A percentile compares a stretch with the other conserved stretches of the same genome.
These are phyloP conservation scores for Pistacia vera DNA, from an alignment of 345 rosid genomes.

Conservation along the genomic window DNA sequence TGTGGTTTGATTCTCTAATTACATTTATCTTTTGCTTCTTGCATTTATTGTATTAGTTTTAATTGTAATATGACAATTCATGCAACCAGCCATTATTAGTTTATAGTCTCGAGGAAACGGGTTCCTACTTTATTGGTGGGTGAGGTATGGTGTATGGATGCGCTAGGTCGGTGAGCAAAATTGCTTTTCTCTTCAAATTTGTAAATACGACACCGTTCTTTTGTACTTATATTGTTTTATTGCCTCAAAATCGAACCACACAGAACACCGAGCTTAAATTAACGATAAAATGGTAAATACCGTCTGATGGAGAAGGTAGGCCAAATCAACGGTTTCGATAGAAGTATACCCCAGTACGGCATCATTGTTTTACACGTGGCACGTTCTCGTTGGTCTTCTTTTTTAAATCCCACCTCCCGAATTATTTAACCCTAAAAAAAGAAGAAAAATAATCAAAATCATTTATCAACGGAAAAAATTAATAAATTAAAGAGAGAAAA, in stretches of 20 bases:
- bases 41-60: no score
- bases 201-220: conserved; percentile 21
- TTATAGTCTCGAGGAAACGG: conserved; percentile 3
- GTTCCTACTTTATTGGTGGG: conserved; percentile 2
- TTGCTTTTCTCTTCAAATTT: background rate
- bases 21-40: background rate
- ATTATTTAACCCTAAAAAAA: conserved; percentile 10
- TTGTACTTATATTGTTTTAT: background rate
- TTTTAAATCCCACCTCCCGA: background rate
- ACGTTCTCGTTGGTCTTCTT: conserved; percentile 3
- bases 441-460: conserved; percentile 8
- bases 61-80: no score
- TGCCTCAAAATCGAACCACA: conserved; percentile 10
- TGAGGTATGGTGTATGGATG: background rate
- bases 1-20: background rate
- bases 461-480: conserved; percentile 28
- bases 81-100: background rate
- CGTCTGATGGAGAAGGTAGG: conserved; percentile 37
- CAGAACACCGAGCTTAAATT: conserved; percentile 3
- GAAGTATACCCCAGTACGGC: conserved; percentile 19
- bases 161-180: background rate
- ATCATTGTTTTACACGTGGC: conserved; percentile 26
- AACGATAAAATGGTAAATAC: background rate
- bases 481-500: conserved; percentile 11
- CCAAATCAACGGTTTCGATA: conserved; percentile 28